These are phyloP conservation scores for Camillea tinctor DNA, from an alignment of 2,329 filamentous ascomycete genomes.

Conservation along the genomic window DNA sequence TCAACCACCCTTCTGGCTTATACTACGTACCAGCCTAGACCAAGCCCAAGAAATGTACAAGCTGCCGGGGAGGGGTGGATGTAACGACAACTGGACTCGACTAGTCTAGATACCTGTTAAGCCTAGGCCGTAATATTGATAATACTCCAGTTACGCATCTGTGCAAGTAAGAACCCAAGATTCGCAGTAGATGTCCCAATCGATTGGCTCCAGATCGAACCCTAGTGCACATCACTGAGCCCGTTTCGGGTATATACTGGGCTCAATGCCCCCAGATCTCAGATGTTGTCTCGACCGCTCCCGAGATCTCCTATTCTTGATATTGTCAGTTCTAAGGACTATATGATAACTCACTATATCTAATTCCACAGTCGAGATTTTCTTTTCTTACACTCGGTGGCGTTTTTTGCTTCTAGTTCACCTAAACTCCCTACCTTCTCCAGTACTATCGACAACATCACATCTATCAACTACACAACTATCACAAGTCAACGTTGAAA, in stretches of 20 bases:
- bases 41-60: background rate
- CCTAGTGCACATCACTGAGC: slow-evolving; percentile 28
- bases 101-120: slow-evolving; percentile 20
- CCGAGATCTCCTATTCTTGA: slow-evolving; percentile 15
- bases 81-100: slow-evolving; percentile 4
- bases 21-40: background rate
- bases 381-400: slow-evolving; percentile 9
- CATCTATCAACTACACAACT: background rate
- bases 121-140: slow-evolving; percentile 18
- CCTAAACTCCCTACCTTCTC: background rate
- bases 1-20: background rate
- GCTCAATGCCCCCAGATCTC: slow-evolving; percentile 21
- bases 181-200: slow-evolving; percentile 28
- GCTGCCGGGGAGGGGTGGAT: background rate
- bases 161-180: slow-evolving; percentile 16
- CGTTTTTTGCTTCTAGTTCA: slow-evolving; percentile 8
- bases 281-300: slow-evolving; percentile 9
- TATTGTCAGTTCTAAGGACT: slow-evolving; percentile 3
- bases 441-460: too few relatives aligned
- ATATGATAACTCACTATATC: slow-evolving; percentile 2
- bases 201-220: slow-evolving; percentile 32
- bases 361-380: slow-evolving; percentile 7
- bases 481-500: background rate
- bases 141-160: background rate
- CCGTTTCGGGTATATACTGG: slow-evolving; percentile 23